These are phyloP conservation scores for Bryopsis sp. DNA, from an alignment of 139 green algal species.

Conservation along the genomic window DNA sequence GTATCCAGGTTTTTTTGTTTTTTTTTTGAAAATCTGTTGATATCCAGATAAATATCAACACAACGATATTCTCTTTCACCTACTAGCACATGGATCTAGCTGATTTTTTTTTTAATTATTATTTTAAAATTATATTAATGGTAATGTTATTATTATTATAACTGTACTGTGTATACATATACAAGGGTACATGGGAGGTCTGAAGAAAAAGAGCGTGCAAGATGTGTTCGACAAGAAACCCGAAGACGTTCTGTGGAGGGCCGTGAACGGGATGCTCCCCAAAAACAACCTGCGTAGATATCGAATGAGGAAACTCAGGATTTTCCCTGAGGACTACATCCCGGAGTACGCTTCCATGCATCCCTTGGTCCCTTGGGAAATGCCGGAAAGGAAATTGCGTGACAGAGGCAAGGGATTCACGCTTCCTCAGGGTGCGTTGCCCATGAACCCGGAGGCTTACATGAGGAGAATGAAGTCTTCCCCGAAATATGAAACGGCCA, in stretches of 20 bases:
- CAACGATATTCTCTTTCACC: no score
- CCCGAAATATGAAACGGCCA: no score
- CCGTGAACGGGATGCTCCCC: slow-evolving; percentile 83
- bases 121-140: no score
- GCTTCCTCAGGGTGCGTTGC: slow-evolving; percentile 56
- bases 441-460: slow-evolving; percentile 59
- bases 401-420: slow-evolving; percentile 43
- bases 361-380: slow-evolving; percentile 50
- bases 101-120: no score
- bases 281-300: slow-evolving; percentile 68
- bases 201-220: slow-evolving; percentile 59
- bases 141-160: no score
- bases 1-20: no score
- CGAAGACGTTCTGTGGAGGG: slow-evolving; percentile 45
- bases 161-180: no score
- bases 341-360: slow-evolving; percentile 26
- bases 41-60: no score
- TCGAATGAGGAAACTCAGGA: slow-evolving; percentile 66
- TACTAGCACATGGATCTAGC: no score
- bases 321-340: slow-evolving; percentile 70
- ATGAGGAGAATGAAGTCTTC: slow-evolving; percentile 2
- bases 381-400: slow-evolving; percentile 40
- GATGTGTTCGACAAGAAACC: slow-evolving; percentile 53
- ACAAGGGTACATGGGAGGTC: slow-evolving; percentile 61
- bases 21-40: no score